Evolutionary conservation across 192 early-diverging fungal species (phyloP), one percentile per base, ranked within the genome.

Genomic region (Coemansia umbellata): DNA sequence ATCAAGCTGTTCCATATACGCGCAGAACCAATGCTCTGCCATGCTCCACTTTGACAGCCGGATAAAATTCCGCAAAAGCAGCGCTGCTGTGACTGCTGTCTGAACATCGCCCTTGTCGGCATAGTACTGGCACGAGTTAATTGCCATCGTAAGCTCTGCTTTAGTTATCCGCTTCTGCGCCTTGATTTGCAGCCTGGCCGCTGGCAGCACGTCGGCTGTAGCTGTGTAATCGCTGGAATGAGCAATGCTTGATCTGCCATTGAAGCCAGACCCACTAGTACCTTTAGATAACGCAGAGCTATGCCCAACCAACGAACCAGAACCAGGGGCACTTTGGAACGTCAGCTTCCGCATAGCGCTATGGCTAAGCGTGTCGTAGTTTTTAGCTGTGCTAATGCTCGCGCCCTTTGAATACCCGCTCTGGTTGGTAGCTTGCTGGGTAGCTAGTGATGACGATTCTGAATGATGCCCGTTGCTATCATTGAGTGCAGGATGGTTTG

Each of bases 61-160:
- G 21, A 78, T 78, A 22, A 78, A 78, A 18, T 55, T 53, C 15
- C 75, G 67, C 75, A 78, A 50, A 5, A 78, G 60, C 52, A 78
- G 53, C 7, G 75, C 75, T 7, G 58, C 69, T 3, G 69, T 78
- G 22, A 78, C 56, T 3, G 75, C 67, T n/a, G 65, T 78, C 47
- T 78, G 75, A 13, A 72, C 68, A 9, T 78, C 69, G 39, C 75
- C 75, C 35, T 24, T 30, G 47, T 72, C 55, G 30, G 64, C 67
- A n/a, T 78, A 78, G 60, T 78, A 72, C 18, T 50, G 40, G 21
- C 75, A 78, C 9, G 69, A 78, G 10, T 63, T 53, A 11, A 64
- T 19, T 1, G 58, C 64, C 47, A 72, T 54, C 37, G 42, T 54
- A 5, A 70, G 53, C 28, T 78, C 75, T 0, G 63, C 47, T 41